These are phyloP conservation scores for Saccharomycodes ludwigii DNA, from an alignment of 805 yeast genomes.

Conservation along the genomic window DNA sequence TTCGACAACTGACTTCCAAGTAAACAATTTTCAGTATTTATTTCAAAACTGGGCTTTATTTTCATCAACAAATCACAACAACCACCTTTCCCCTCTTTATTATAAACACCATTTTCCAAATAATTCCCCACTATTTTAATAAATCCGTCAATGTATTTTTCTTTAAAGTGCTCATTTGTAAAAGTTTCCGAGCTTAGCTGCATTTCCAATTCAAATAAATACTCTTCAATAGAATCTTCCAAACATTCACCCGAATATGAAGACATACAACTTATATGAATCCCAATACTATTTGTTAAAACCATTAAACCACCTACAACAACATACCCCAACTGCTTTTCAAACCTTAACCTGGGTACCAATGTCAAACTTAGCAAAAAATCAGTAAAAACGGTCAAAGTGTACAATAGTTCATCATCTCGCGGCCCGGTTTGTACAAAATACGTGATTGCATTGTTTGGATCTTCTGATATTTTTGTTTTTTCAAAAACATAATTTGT, in stretches of 20 bases:
- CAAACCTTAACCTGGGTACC: constrained; percentile 36
- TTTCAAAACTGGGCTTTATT: constrained; percentile 5
- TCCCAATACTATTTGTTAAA: constrained; percentile 40
- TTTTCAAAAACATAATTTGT: constrained; percentile 25
- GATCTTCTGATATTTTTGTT: constrained; percentile 32
- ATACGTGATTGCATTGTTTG: constrained; percentile 37
- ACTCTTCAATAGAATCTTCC: constrained; percentile 35
- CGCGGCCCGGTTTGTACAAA: constrained; percentile 45
- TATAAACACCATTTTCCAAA: constrained; percentile 10
- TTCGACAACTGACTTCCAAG: constrained; percentile 18
- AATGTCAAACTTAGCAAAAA: constrained; percentile 34
- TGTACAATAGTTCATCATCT: constrained; percentile 29
- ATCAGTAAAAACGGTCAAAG: constrained; percentile 35
- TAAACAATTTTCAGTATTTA: constrained; percentile 4
- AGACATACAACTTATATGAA: constrained; percentile 48
- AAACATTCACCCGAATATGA: constrained; percentile 31
- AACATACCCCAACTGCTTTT: constrained; percentile 50
- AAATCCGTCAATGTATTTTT: constrained; percentile 27
- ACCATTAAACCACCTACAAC: constrained; percentile 45
- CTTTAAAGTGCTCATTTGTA: constrained; percentile 26
- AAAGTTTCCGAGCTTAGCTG: constrained; percentile 14
- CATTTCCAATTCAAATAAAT: constrained; percentile 30
- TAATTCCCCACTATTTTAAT: constrained; percentile 13
- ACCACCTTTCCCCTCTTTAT: constrained; percentile 10
- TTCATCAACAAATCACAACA: constrained; percentile 5